Conservation (phyloP, 495 filamentous ascomycete species). For the Penicillium canariense region DNA sequence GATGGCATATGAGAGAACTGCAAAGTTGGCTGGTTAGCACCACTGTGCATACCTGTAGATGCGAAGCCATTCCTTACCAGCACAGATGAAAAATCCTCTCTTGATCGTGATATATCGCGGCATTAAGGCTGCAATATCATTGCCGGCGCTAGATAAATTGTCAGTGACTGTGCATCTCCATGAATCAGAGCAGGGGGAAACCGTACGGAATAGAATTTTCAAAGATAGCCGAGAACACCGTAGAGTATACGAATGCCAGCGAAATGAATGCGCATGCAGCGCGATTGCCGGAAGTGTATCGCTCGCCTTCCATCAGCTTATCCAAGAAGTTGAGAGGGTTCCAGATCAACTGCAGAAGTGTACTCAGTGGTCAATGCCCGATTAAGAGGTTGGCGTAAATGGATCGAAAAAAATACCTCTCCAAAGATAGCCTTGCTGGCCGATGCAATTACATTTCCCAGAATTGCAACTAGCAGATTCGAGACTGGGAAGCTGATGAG, state of each 20-base stretch:
- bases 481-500: slow-evolving; percentile 35
- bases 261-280: slow-evolving; percentile 26
- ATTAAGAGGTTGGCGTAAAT: too few species aligned
- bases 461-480: slow-evolving; percentile 24
- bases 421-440: not conserved
- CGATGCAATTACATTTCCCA: slow-evolving; percentile 18
- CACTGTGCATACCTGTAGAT: not conserved
- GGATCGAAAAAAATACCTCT: not conserved
- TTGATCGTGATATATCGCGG: not conserved
- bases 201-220: slow-evolving; percentile 22
- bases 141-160: not conserved
- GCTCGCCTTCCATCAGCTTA: slow-evolving; percentile 28
- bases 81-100: not conserved
- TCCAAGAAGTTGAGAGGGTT: slow-evolving; percentile 24
- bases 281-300: slow-evolving; percentile 25
- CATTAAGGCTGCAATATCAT: not conserved
- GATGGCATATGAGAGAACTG: slow-evolving; percentile 30
- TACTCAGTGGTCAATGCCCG: not conserved
- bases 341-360: slow-evolving; percentile 24
- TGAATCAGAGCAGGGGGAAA: not conserved
- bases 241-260: slow-evolving; percentile 26
- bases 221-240: slow-evolving; percentile 27
- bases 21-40: not conserved
- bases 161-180: not conserved
- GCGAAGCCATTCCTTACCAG: not conserved